Base-by-base conservation (phyloP, 495 filamentous ascomycete species). In the Hypoxylon rickii region DNA sequence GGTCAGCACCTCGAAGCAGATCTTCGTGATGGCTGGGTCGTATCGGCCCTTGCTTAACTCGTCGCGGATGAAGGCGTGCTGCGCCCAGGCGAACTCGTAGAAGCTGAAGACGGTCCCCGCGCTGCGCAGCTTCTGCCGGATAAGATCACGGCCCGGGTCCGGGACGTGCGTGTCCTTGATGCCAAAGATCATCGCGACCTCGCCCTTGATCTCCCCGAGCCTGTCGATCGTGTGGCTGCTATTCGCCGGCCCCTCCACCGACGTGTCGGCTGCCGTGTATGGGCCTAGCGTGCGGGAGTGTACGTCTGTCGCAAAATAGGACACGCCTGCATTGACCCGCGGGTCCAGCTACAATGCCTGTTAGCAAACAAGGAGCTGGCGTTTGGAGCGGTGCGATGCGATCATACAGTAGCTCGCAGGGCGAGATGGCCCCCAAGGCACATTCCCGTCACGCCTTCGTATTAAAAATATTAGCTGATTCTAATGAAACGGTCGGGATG, bases 61-160 rank as follows among this genome's bases (percentile, higher is more conserved):
- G 65, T 96, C 93, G n/a, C 93, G 83, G 65, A 97, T 96, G 63
- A 97, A 97, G 0, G 92, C 90, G 76, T 95, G 93, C 68, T 97
- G 93, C 16, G 93, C 90, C 83, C 90, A 91, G 13, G 92, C 88
- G 51, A 87, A 81, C 69, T 97, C 93, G 71, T 96, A 92, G 61
- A 87, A 96, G 66, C 86, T 85, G 63, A 94, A 96, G 7, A 79
- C 73, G 2, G 86, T 82, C 2, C 88, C 88, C 24, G 83, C 81
- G 7, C 89, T 88, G 60, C 92, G 83, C 58, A 97, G 77, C 32
- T 88, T 93, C 65, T 85, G 83, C 37, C 93, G 81, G 65, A 97
- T 94, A 52, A 95, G 66, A 70, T 97, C 92, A 12, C 93, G 80
- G 18, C 93, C 93, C 29, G 81, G 81, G 39, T 91, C 85, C 3